Evolutionary conservation across 1,284 basidiomycete genomes (phyloP).

Genomic region (Moesziomyces sp.): DNA sequence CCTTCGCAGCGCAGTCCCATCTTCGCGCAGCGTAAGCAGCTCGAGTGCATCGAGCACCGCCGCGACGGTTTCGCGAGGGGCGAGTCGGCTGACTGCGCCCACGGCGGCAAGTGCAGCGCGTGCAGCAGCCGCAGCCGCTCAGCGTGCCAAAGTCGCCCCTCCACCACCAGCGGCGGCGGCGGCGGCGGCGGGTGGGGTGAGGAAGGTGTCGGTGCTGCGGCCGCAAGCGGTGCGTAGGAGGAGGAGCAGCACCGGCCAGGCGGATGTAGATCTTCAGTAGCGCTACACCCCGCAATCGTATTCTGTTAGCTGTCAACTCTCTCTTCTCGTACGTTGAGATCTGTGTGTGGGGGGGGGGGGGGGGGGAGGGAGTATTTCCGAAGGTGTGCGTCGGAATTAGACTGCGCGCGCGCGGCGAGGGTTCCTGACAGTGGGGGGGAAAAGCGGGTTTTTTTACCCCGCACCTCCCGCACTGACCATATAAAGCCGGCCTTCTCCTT

Average conservation of each 20-base stretch:
- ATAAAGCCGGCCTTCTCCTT: no score
- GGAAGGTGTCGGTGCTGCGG: conserved; percentile 7
- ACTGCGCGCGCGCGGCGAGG: no score
- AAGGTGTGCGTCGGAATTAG: no score
- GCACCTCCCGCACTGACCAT: background rate
- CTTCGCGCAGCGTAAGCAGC: conserved; percentile 1
- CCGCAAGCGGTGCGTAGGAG: conserved; percentile 3
- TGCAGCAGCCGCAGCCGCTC: conserved; percentile 12
- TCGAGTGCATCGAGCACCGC: conserved; percentile 16
- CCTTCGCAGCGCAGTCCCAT: background rate
- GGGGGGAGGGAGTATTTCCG: no score
- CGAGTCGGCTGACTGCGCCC: conserved; percentile 26
- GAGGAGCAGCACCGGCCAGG: conserved; percentile 35
- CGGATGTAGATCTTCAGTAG: conserved; percentile 21
- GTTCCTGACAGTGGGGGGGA: no score
- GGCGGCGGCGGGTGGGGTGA: background rate
- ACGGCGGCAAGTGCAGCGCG: conserved; percentile 36
- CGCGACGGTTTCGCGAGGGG: conserved; percentile 4
- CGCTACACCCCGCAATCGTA: no score
- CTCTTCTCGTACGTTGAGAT: no score
- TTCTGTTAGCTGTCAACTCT: no score
- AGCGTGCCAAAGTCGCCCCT: background rate
- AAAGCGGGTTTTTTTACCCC: no score
- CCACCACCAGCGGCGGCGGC: background rate
- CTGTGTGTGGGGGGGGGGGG: no score